These are phyloP conservation scores for Jimgerdemannia flammicorona DNA, from an alignment of 192 early-diverging fungal genomes.

Conservation along the genomic window DNA sequence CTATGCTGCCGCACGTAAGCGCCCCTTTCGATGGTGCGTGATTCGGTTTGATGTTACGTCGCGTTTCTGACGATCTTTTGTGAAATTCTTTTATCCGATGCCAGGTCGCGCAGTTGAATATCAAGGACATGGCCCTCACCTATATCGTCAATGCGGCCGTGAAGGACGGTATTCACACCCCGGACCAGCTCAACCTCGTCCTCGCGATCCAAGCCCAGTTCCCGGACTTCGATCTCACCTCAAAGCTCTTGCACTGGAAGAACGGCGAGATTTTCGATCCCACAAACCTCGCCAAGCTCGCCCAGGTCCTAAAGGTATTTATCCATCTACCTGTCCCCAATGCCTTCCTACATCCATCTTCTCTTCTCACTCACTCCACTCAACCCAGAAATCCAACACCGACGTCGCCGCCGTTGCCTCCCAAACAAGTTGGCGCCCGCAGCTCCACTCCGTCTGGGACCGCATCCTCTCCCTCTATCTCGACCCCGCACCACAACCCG, in stretches of 20 bases:
- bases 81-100: background rate
- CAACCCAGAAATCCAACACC: background rate
- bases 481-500: conserved; percentile 12
- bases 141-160: conserved; percentile 37
- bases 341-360: background rate
- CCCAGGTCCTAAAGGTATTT: conserved; percentile 22
- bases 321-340: background rate
- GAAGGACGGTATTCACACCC: conserved; percentile 38
- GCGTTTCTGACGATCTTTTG: conserved; percentile 1
- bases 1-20: conserved; percentile 46
- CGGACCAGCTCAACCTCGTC: conserved; percentile 51
- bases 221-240: conserved; percentile 22
- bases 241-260: conserved; percentile 27
- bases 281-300: conserved; percentile 25
- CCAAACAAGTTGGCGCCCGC: conserved; percentile 63
- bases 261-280: conserved; percentile 21
- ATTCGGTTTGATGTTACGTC: background rate
- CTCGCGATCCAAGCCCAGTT: conserved; percentile 37
- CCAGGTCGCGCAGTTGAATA: background rate
- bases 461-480: conserved; percentile 60
- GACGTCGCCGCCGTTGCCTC: conserved; percentile 1
- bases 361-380: background rate
- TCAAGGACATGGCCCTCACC: conserved; percentile 31
- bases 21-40: background rate
- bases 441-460: conserved; percentile 82